These are phyloP conservation scores for Lagerstroemia speciosa DNA, from an alignment of 345 rosid species.

Conservation along the genomic window DNA sequence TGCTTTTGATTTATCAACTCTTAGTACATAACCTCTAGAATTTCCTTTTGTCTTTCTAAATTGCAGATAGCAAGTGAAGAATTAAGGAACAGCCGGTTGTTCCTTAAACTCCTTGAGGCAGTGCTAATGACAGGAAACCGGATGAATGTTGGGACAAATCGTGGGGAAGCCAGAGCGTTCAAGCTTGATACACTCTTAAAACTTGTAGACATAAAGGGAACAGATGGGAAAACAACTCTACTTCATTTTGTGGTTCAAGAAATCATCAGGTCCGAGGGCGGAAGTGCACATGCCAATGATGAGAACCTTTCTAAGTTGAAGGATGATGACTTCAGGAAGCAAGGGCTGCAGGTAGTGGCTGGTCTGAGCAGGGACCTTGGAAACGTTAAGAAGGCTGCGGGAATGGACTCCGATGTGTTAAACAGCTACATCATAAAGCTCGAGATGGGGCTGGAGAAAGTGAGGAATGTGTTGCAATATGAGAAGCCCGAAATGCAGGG, in stretches of 20 bases:
- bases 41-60: not conserved
- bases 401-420: constrained; percentile 90
- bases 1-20: not conserved
- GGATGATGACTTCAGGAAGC: constrained; percentile 70
- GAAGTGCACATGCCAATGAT: constrained; percentile 22
- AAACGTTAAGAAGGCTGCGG: constrained; percentile 87
- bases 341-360: constrained; percentile 82
- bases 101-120: constrained; percentile 93
- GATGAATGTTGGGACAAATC: constrained; percentile 95
- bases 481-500: constrained; percentile 57
- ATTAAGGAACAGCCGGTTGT: constrained; percentile 78
- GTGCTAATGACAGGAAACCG: constrained; percentile 89
- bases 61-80: constrained; percentile 82
- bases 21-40: not conserved
- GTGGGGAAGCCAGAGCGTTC: constrained; percentile 93
- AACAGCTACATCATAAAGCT: constrained; percentile 82
- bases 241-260: constrained; percentile 99
- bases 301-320: constrained; percentile 29
- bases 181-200: constrained; percentile 96
- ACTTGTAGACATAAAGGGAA: constrained; percentile 92
- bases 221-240: constrained; percentile 93
- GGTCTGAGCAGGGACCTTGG: constrained; percentile 77
- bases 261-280: constrained; percentile 76
- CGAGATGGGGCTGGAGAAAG: constrained; percentile 74
- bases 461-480: constrained; percentile 51